Percentiles rank a stretch among this genome's conserved stretches.
phyloP scores from a whole-genome alignment of 2,329 filamentous ascomycete genomes.

The Aaosphaeria arxii region DNA sequence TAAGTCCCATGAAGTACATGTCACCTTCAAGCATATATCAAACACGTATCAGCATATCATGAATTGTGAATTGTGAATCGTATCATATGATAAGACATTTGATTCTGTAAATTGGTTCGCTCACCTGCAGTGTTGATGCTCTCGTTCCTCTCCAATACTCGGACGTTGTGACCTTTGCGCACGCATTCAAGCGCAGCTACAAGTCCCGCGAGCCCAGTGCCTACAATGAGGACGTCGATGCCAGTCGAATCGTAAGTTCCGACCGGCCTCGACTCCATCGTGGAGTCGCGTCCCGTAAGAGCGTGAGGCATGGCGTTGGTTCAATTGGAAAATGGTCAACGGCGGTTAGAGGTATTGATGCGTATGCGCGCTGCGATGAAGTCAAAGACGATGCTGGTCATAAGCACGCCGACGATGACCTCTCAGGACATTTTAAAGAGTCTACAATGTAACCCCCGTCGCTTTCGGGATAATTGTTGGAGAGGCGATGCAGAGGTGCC shows the following conservation, averaged over 20 bases:
- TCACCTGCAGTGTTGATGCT: conserved; percentile 53
- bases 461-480: too few relatives aligned
- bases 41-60: background rate
- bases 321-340: background rate
- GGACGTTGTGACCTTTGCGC: conserved; percentile 40
- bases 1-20: conserved; percentile 60
- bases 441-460: too few relatives aligned
- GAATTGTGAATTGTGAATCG: background rate
- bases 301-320: conserved; percentile 34
- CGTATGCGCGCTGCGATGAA: background rate
- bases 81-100: background rate
- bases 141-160: conserved; percentile 43
- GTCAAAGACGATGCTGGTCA: background rate
- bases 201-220: conserved; percentile 38
- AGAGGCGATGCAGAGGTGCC: too few relatives aligned
- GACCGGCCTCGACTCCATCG: conserved; percentile 47
- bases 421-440: too few relatives aligned
- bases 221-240: conserved; percentile 40
- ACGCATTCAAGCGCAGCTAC: conserved; percentile 38
- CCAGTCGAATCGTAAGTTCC: conserved; percentile 48
- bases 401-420: too few relatives aligned
- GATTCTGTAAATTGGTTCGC: conserved; percentile 4
- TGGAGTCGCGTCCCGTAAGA: conserved; percentile 47
- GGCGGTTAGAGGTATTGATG: background rate
- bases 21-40: conserved; percentile 39